Conservation (phyloP, 2,329 filamentous ascomycete genomes). For the Botryotinia calthae region DNA sequence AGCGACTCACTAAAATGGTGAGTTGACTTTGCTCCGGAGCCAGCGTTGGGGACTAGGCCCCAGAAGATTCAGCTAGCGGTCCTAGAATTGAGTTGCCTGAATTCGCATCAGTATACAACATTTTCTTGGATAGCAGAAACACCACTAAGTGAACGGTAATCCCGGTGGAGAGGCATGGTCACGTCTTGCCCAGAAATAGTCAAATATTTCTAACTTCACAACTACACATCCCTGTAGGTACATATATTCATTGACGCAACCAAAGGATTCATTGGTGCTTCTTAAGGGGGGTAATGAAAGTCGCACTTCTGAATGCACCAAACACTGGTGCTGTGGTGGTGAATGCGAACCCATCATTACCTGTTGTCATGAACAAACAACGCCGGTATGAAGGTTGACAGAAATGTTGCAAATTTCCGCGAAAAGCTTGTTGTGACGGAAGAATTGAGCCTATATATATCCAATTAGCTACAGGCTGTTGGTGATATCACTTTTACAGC, state of each 20-base stretch:
- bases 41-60: conserved; percentile 57
- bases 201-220: conserved; percentile 23
- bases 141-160: background rate
- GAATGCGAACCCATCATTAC: background rate
- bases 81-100: background rate
- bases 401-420: background rate
- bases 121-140: background rate
- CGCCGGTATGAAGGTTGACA: background rate
- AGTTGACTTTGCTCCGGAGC: conserved; percentile 54
- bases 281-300: background rate
- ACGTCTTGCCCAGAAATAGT: conserved; percentile 43
- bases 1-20: conserved; percentile 39
- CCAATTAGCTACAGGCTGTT: too few species aligned
- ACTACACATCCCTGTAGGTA: background rate
- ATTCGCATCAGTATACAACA: background rate
- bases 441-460: too few species aligned
- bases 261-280: background rate
- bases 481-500: too few species aligned
- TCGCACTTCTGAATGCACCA: background rate
- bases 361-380: background rate
- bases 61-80: conserved; percentile 41
- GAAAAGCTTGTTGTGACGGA: background rate
- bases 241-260: background rate
- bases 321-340: background rate
- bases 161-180: conserved; percentile 49